Conservation (phyloP, 2,329 filamentous ascomycete species). For the Harringtonia aguacate region DNA sequence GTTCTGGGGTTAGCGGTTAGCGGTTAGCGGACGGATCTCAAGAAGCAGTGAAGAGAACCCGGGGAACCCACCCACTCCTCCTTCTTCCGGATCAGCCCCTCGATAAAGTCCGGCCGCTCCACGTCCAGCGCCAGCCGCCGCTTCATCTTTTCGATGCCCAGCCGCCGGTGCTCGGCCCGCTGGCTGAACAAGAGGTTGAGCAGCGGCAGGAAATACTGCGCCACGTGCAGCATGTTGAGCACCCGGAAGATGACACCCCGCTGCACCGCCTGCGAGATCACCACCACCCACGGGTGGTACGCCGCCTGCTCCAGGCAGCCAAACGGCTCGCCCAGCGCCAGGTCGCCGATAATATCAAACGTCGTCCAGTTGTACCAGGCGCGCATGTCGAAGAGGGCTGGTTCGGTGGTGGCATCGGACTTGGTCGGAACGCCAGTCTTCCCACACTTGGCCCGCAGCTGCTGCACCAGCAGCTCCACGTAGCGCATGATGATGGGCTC, state of each 20-base stretch:
- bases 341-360: slow-evolving; percentile 29
- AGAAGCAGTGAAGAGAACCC: too few species aligned
- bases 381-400: neutral
- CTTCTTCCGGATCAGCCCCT: slow-evolving; percentile 12
- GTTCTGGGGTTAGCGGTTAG: slow-evolving; percentile 1
- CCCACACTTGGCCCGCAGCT: slow-evolving; percentile 17
- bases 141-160: slow-evolving; percentile 1
- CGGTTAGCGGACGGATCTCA: too few species aligned
- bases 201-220: neutral
- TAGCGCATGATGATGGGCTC: slow-evolving; percentile 28
- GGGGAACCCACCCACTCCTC: too few species aligned
- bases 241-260: neutral
- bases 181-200: neutral
- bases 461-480: slow-evolving; percentile 23
- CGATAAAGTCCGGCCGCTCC: slow-evolving; percentile 17
- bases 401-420: neutral
- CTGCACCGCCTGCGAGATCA: slow-evolving; percentile 14
- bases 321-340: slow-evolving; percentile 32
- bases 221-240: neutral
- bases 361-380: slow-evolving; percentile 19
- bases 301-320: slow-evolving; percentile 18
- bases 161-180: neutral
- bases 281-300: slow-evolving; percentile 15
- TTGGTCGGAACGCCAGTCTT: neutral
- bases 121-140: slow-evolving; percentile 11